These are phyloP conservation scores for Monsonia emarginata DNA, from an alignment of 441 rosid genomes.

Conservation along the genomic window DNA sequence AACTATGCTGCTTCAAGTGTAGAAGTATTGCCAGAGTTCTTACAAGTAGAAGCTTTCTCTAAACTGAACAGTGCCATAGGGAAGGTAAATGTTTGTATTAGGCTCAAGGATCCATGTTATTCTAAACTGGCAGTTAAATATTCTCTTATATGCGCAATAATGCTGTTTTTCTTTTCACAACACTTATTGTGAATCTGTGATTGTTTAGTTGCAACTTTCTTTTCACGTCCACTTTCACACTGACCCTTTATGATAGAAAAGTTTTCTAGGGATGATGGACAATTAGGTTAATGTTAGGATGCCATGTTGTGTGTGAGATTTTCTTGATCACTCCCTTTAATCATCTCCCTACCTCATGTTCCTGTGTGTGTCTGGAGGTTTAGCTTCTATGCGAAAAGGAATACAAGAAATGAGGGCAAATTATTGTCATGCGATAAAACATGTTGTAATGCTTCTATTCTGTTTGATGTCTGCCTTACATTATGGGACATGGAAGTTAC, in stretches of 20 bases:
- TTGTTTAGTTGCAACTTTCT: background rate
- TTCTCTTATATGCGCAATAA: background rate
- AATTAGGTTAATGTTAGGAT: background rate
- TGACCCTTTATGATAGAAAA: no score
- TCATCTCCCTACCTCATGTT: no score
- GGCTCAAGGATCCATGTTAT: slow-evolving; percentile 3
- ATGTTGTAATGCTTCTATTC: background rate
- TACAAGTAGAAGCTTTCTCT: slow-evolving; percentile 97
- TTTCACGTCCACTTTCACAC: background rate
- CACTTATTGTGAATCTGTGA: background rate
- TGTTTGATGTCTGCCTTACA: background rate
- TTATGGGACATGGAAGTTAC: background rate
- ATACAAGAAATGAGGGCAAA: background rate
- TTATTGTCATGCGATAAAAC: background rate
- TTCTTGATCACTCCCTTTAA: no score
- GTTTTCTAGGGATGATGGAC: background rate
- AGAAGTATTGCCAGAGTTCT: slow-evolving; percentile 84
- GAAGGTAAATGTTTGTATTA: slow-evolving; percentile 41
- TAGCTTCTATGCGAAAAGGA: background rate
- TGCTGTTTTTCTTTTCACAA: background rate
- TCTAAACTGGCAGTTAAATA: background rate
- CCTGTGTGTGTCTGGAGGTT: background rate
- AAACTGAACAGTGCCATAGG: slow-evolving; percentile 92
- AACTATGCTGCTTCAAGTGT: slow-evolving; percentile 81
- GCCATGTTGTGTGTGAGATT: no score